These are phyloP conservation scores for Coemansia sp. DNA, from an alignment of 192 early-diverging fungal species.

Conservation along the genomic window DNA sequence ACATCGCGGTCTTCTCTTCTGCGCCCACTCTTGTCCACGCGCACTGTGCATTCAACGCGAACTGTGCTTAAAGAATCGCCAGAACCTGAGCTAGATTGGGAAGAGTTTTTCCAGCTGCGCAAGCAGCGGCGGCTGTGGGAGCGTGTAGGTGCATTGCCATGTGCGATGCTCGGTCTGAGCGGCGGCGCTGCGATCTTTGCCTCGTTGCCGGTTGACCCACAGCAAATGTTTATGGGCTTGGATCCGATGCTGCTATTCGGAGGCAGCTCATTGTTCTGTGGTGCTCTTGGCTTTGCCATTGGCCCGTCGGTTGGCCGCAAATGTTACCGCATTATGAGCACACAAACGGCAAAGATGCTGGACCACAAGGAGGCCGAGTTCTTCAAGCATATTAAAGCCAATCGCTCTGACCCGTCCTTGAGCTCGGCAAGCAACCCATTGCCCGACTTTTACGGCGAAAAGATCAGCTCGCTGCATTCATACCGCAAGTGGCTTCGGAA, in stretches of 20 bases:
- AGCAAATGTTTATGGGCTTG: slow-evolving; percentile 63
- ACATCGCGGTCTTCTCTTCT: neutral
- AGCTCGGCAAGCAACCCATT: slow-evolving; percentile 73
- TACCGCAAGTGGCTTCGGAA: slow-evolving; percentile 88
- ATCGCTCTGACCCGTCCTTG: slow-evolving; percentile 66
- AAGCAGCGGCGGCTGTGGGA: slow-evolving; percentile 64
- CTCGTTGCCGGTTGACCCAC: slow-evolving; percentile 62
- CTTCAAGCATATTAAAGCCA: slow-evolving; percentile 62
- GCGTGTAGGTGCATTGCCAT: slow-evolving; percentile 59
- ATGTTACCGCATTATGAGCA: slow-evolving; percentile 59
- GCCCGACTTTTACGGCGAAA: slow-evolving; percentile 92
- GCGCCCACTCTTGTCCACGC: neutral
- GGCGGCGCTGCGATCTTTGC: slow-evolving; percentile 60
- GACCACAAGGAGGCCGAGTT: slow-evolving; percentile 60
- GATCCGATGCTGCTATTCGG: slow-evolving; percentile 65
- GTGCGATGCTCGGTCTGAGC: slow-evolving; percentile 51
- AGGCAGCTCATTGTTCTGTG: slow-evolving; percentile 57
- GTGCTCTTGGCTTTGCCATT: slow-evolving; percentile 60
- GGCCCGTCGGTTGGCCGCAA: slow-evolving; percentile 67
- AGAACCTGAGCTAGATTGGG: slow-evolving; percentile 52
- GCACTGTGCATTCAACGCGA: neutral
- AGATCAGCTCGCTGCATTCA: slow-evolving; percentile 77
- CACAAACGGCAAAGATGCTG: slow-evolving; percentile 38
- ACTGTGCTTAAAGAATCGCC: neutral
- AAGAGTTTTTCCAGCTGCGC: slow-evolving; percentile 66